Percentiles rank a stretch among this genome's conserved stretches.
Evolutionary conservation across 2,329 filamentous ascomycete genomes (phyloP).

Genomic region (Seiridium cupressi): DNA sequence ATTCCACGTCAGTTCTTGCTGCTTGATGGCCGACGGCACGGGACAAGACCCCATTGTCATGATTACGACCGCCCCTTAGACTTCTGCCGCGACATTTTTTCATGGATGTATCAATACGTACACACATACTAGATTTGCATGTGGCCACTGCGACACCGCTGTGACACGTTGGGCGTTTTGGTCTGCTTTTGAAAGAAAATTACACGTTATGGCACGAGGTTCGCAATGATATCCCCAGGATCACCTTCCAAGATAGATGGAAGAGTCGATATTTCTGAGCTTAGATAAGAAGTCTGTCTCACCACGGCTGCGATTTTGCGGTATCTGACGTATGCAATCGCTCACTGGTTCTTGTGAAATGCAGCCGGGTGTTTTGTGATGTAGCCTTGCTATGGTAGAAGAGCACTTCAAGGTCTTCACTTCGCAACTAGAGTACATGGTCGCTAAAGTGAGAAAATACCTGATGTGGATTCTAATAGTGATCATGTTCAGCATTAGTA

Average conservation of each 20-base stretch:
- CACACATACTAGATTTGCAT: background rate
- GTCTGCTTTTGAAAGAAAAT: background rate
- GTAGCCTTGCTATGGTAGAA: too few relatives aligned
- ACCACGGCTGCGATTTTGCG: too few relatives aligned
- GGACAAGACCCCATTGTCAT: slow-evolving; percentile 6
- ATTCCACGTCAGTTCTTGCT: background rate
- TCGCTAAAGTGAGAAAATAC: too few relatives aligned
- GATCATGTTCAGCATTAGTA: too few relatives aligned
- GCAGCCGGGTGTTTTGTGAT: too few relatives aligned
- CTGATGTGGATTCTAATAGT: too few relatives aligned
- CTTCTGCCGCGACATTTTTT: slow-evolving; percentile 15
- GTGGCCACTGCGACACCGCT: background rate
- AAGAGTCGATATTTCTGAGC: background rate
- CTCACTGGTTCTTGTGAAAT: too few relatives aligned
- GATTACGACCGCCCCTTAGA: slow-evolving; percentile 19
- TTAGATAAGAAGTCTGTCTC: background rate
- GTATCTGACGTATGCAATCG: too few relatives aligned
- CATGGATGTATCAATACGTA: slow-evolving; percentile 8
- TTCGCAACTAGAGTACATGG: too few relatives aligned
- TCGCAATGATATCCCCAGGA: background rate
- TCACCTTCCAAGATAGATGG: background rate
- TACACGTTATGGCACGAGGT: background rate
- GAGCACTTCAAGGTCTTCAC: too few relatives aligned
- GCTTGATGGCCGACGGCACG: background rate
- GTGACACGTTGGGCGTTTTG: background rate